Evolutionary conservation across 495 filamentous ascomycete species (phyloP).

Genomic region (Penicillium goetzii): DNA sequence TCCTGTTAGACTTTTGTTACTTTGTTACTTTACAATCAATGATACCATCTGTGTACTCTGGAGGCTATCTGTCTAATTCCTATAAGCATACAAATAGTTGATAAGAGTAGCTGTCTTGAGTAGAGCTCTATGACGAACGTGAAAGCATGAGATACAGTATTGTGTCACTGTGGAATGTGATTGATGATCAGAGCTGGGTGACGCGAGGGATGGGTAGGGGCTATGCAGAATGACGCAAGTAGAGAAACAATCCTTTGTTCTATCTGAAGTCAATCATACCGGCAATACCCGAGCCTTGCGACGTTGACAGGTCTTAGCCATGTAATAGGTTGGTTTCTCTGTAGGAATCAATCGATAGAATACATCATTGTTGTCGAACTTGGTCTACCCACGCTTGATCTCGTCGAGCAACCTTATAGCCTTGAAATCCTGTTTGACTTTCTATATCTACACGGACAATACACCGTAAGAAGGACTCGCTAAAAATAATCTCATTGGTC

Average conservation of each 20-base stretch:
- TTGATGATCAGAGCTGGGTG: conserved; percentile 4
- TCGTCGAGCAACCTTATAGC: too few species aligned
- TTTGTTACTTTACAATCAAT: conserved; percentile 26
- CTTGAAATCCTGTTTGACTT: too few species aligned
- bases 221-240: background rate
- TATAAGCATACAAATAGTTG: background rate
- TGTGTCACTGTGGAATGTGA: conserved; percentile 2
- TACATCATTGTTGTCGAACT: too few species aligned
- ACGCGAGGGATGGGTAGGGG: background rate
- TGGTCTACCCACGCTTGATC: background rate
- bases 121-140: background rate
- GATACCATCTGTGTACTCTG: conserved; percentile 31
- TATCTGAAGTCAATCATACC: background rate
- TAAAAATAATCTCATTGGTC: conserved; percentile 12
- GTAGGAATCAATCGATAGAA: too few species aligned
- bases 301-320: too few species aligned
- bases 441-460: background rate
- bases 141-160: background rate
- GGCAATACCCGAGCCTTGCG: too few species aligned
- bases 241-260: background rate
- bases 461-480: too few species aligned
- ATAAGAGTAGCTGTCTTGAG: background rate
- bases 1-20: conserved; percentile 18
- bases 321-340: too few species aligned
- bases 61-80: background rate